Evolutionary conservation across 257 asterid species (phyloP).

Genomic region (Paulownia fortunei): DNA sequence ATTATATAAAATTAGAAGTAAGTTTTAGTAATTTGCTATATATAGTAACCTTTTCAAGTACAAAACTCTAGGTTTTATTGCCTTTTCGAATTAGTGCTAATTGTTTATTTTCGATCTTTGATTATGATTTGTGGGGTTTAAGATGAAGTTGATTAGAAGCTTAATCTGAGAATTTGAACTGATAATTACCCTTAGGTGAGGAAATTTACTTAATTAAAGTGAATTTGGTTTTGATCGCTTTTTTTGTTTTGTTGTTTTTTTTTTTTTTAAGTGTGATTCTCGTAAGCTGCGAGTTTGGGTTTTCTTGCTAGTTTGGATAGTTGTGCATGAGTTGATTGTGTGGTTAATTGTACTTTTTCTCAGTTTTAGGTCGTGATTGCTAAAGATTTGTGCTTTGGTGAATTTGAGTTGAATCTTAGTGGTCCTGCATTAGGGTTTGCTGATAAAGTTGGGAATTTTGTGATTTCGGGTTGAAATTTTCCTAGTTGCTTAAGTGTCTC

Average conservation of each 20-base stretch:
- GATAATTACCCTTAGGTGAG: background rate
- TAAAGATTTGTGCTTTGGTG: slow-evolving; percentile 30
- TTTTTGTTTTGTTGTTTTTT: too few relatives aligned
- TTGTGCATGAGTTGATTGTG: background rate
- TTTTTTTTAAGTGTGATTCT: slow-evolving; percentile 7
- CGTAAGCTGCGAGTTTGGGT: slow-evolving; percentile 12
- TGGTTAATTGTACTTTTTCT: background rate
- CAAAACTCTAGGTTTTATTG: background rate
- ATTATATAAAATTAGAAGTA: background rate
- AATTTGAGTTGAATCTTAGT: slow-evolving; percentile 1
- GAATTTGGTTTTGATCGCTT: slow-evolving; percentile 40
- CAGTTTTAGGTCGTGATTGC: background rate
- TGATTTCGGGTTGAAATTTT: background rate
- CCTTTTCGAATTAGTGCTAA: background rate
- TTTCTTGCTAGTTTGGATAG: slow-evolving; percentile 13
- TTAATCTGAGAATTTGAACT: slow-evolving; percentile 20
- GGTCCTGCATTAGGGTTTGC: slow-evolving; percentile 46
- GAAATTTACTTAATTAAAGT: slow-evolving; percentile 21
- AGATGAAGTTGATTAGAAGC: slow-evolving; percentile 26
- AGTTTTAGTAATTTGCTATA: slow-evolving; percentile 4
- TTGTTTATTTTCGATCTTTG: slow-evolving; percentile 39
- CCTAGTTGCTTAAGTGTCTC: background rate
- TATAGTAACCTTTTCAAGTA: slow-evolving; percentile 2
- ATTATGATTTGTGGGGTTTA: slow-evolving; percentile 23
- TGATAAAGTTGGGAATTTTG: background rate